These are phyloP conservation scores for Neurospora sp. DNA, from an alignment of 495 filamentous ascomycete species.

Conservation along the genomic window DNA sequence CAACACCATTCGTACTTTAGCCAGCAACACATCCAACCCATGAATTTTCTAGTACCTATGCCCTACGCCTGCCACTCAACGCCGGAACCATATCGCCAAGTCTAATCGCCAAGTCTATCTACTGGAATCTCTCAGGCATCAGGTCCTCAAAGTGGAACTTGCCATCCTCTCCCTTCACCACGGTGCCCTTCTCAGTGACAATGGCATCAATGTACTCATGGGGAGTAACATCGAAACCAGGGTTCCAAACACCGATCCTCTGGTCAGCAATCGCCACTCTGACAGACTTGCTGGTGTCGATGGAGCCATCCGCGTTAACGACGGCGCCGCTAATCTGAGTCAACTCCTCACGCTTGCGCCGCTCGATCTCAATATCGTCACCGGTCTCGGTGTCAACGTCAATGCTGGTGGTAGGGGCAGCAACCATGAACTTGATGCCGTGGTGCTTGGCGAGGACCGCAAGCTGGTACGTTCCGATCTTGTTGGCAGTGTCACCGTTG, in stretches of 20 bases:
- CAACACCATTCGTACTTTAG: background rate
- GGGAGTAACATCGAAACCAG: conserved; percentile 91
- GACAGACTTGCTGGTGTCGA: conserved; percentile 45
- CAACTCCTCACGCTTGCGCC: conserved; percentile 68
- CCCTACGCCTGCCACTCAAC: background rate
- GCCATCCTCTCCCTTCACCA: conserved; percentile 66
- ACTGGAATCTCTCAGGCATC: conserved; percentile 36
- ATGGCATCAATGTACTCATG: conserved; percentile 80
- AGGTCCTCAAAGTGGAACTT: conserved; percentile 55
- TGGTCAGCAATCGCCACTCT: conserved; percentile 73
- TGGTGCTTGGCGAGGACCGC: conserved; percentile 80
- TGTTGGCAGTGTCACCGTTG: conserved; percentile 97
- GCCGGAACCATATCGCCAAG: background rate
- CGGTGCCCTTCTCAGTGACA: conserved; percentile 83
- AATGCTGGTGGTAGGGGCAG: conserved; percentile 88
- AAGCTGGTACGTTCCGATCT: conserved; percentile 91
- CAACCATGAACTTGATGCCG: conserved; percentile 87
- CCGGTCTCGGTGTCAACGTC: conserved; percentile 73
- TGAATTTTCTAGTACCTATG: background rate
- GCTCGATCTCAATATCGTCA: conserved; percentile 73
- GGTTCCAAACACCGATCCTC: conserved; percentile 84
- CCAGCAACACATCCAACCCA: background rate
- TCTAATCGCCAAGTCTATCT: background rate
- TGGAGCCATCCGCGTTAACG: conserved; percentile 37
- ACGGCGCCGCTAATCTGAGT: conserved; percentile 66